Base-by-base conservation (phyloP, 179 eudicot species). In the Silene noctiflora region DNA sequence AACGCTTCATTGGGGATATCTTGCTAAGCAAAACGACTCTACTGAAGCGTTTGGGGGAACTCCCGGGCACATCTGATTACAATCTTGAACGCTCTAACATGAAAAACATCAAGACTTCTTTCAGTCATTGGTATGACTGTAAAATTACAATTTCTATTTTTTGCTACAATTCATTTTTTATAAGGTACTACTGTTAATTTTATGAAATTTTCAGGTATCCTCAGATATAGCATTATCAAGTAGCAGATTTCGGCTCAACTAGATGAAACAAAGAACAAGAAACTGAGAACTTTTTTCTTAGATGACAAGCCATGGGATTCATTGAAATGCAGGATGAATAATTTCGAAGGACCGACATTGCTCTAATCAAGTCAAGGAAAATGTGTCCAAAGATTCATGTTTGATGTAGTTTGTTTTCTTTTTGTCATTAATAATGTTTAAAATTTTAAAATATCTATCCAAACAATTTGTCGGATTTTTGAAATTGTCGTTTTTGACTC, bases 31-130 rank as follows among this genome's bases (percentile, higher is more conserved):
- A 58, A 39, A 21, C 29, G 20, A 0, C 6, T 69, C 79, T 80
- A 75, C 79, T 80, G 82, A 80, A 80, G 82, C 68, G 82, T 80
- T 80, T 80, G 79, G 82, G 82, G 82, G 82, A 80, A 75, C 82
- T 80, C 82, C 76, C 25, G 72, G 82, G 82, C 25, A 69, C 78
- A 69, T 31, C 58, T 79, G 82, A 72, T 71, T 56, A 33, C 51
- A 9, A 2, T 33, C 13, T 31, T 0, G 12, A 11, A 25, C 1
- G 10, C 58, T 51, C 44, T 31, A 25, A 5, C 16, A 17, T 12
- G 6, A 21, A 17, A 65, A 27, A 20, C 64, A 59, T 59, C 17
- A 9, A 51, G 17, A 51, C 17, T 51, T 51, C 58, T 19, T 13
- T 51, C 19, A 19, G 58, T 11, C 58, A 51, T 3, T 12, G 58